Base-by-base conservation (phyloP, 257 asterid species). In the Salvia splendens region DNA sequence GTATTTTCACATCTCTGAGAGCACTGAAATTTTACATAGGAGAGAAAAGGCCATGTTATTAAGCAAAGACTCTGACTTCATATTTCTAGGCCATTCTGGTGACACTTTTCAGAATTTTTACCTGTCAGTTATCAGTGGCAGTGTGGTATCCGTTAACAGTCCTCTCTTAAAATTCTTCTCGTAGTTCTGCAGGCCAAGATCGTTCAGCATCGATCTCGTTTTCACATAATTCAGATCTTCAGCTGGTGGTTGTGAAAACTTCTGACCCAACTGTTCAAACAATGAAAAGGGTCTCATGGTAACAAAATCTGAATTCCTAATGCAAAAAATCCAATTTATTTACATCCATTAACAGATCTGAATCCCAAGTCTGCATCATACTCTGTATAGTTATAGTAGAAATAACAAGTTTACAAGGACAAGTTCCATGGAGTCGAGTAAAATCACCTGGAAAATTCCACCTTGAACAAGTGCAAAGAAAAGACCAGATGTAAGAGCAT, bases 91-190 rank as follows among this genome's bases (percentile, higher is more conserved):
- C 53, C 12, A 32, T 24, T 28, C 24, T 24, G 16, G 33, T 16
- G 51, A 46, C 47, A 8, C 45, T 24, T 24, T 33, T 63, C 20
- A 58, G 43, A 54, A 5, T 6, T 52, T 17, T 74, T 82, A 74
- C 97, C 89, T 83, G 64, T 89, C 97, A 17, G 76, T 87, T 55
- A 89, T 83, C 81, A 89, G 80, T 8, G 96, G 95, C 77, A 92
- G 69, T 24, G 97, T 89, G 83, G 11, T 75, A 76, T 92, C 98
- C 0, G 80, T 84, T 70, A 92, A 77, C 84, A 92, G 62, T 64
- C 98, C 98, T 69, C 51, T 87, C 86, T 89, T 92, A 49, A 92
- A 92, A 79, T 89, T 92, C 85, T 82, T 92, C 82, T 89, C 98
- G 48, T 89, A 92, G 74, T 72, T 84, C 79, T 87, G 89, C 73